Conservation (phyloP, 108 stramenopile species). For the Bacterosira constricta region DNA sequence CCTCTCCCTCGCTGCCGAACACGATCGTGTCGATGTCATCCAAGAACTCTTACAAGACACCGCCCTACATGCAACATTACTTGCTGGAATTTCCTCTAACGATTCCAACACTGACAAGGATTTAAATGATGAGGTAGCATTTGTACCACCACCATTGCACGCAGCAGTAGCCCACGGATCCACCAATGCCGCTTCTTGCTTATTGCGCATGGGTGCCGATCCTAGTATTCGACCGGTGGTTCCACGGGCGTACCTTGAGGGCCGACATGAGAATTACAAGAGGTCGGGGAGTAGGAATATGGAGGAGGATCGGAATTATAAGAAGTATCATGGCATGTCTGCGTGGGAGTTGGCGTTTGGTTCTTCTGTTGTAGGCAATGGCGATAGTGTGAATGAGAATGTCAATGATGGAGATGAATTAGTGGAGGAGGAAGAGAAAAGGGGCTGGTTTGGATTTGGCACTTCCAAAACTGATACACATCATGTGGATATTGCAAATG, state of each 20-base stretch:
- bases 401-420: conserved; percentile 1
- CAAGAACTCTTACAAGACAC: conserved; percentile 53
- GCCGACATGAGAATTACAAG: no score
- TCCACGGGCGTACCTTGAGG: conserved; percentile 3
- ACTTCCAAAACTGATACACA: conserved; percentile 16
- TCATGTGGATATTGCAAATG: no score
- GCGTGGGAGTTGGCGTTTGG: conserved; percentile 91
- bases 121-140: not conserved
- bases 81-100: not conserved
- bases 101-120: conserved; percentile 1
- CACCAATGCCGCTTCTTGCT: conserved; percentile 67
- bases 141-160: conserved; percentile 75
- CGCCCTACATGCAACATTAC: not conserved
- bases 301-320: conserved; percentile 49
- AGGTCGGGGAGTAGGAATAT: conserved; percentile 1
- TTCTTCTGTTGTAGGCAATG: conserved; percentile 2
- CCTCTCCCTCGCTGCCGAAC: conserved; percentile 82
- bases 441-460: conserved; percentile 49
- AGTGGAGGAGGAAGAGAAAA: conserved; percentile 24
- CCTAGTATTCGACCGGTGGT: conserved; percentile 76
- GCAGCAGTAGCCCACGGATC: conserved; percentile 81
- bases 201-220: conserved; percentile 85
- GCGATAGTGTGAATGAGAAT: not conserved
- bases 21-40: conserved; percentile 88
- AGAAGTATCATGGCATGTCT: conserved; percentile 59